Evolutionary conservation across 1,284 basidiomycete genomes (phyloP), one percentile per base, ranked within the genome.

Genomic region (Ustilago hordei): DNA sequence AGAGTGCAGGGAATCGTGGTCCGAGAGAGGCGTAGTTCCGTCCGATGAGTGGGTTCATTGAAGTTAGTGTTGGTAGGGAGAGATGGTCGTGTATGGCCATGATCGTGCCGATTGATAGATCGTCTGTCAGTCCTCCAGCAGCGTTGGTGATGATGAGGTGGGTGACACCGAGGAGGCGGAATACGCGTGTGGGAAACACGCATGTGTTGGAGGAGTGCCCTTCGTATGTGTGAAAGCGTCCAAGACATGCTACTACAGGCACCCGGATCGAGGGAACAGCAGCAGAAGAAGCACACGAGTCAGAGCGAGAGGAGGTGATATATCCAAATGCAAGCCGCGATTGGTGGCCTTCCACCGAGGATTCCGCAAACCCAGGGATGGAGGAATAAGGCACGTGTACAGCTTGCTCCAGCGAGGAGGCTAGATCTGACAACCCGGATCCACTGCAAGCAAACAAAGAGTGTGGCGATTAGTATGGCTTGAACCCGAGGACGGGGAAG

Each of bases 121-220:
- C 79, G 8, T 91, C 90, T 81, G 92, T 93, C 28, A 95, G 88
- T 8, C 91, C 91, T 28, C 93, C 93, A 23, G 93, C 90, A 11
- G 93, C 93, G 82, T 95, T 95, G 31, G 93, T 95, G 53, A 95
- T 93, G 74, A 95, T 91, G 64, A 94, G 84, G 69, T 92, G 88
- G 76, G 90, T 89, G 48, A 93, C 89, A 4, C 93, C 93, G 34
- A 95, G 87, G 64, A 88, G 88, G 28, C 91, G 91, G 90, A 95
- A 91, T 8, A 92, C 87, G 48, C 93, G 89, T 57, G 94, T 91
- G 9, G 93, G 93, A 81, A 92, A 94, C 9, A 91, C 90, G 17
- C 72, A 71, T 7, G 66, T 39, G 8, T 63, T 86, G 32, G 93
- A 87, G 23, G 88, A 85, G 80, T 93, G 91, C 4, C 93, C 93